These are phyloP conservation scores for Chamaenerion angustifolium DNA, from an alignment of 345 rosid genomes.

Conservation along the genomic window DNA sequence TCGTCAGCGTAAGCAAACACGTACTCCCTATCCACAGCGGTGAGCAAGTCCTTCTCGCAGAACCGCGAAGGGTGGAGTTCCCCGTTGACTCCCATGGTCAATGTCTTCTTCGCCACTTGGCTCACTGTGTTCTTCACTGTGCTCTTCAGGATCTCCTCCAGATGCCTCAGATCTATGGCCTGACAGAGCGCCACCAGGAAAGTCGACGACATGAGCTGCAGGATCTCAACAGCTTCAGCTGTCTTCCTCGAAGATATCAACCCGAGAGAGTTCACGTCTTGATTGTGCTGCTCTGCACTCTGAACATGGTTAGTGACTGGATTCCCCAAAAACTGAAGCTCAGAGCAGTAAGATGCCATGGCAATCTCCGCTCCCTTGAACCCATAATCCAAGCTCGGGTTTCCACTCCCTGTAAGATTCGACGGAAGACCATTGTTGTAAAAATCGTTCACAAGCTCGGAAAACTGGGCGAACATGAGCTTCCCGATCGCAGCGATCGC, in stretches of 20 bases:
- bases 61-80: constrained; percentile 9
- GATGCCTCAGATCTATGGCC: constrained; percentile 9
- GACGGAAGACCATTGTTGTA: constrained; percentile 12
- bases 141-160: constrained; percentile 8
- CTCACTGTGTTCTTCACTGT: constrained; percentile 2
- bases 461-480: constrained; percentile 12
- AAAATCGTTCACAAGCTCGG: constrained; percentile 12
- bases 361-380: constrained; percentile 13
- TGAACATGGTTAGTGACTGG: constrained; percentile 12
- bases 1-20: constrained; percentile 9
- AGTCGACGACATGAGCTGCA: constrained; percentile 10
- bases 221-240: constrained; percentile 8
- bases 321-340: constrained; percentile 11
- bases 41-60: constrained; percentile 11
- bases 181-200: constrained; percentile 9
- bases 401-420: constrained; percentile 8
- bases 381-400: constrained; percentile 11
- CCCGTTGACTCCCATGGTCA: constrained; percentile 5
- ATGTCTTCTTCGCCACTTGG: constrained; percentile 7
- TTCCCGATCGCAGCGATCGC: constrained; percentile 9
- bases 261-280: constrained; percentile 11
- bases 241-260: constrained; percentile 10
- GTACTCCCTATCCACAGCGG: constrained; percentile 8
- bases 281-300: constrained; percentile 12
- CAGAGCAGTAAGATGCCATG: constrained; percentile 13